Conservation (phyloP, 345 rosid genomes). For the Eucalyptus camaldulensis region DNA sequence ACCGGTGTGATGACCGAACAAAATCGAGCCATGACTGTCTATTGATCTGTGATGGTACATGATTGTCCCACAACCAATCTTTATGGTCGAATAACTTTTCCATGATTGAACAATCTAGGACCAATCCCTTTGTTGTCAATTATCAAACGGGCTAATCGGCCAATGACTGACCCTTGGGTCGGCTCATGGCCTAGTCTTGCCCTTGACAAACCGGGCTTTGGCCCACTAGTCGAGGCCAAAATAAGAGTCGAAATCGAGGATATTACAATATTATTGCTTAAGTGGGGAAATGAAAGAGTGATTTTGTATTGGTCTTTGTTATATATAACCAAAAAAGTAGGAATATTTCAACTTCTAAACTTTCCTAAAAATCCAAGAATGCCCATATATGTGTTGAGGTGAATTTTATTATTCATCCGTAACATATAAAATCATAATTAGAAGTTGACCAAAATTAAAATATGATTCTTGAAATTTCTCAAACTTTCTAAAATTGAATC, state of each 20-base stretch:
- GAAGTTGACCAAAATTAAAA: neutral
- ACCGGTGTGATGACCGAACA: too few relatives aligned
- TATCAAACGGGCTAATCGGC: too few relatives aligned
- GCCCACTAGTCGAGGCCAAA: too few relatives aligned
- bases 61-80: rapidly evolving
- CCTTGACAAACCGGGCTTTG: too few relatives aligned
- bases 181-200: too few relatives aligned
- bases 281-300: neutral
- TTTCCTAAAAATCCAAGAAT: neutral
- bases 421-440: neutral
- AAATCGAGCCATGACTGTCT: too few relatives aligned
- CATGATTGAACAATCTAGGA: too few relatives aligned
- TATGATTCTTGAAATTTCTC: neutral
- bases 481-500: neutral
- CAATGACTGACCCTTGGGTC: too few relatives aligned
- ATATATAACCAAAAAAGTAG: neutral
- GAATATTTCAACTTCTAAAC: neutral
- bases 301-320: neutral
- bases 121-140: too few relatives aligned
- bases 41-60: rapidly evolving
- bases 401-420: neutral
- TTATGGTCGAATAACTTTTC: too few relatives aligned
- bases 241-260: too few relatives aligned
- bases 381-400: neutral
- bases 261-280: too few relatives aligned